A percentile compares a stretch with the other conserved stretches of the same genome.
phyloP scores from a whole-genome alignment of 140 eudicot species.

The Eryngium alpinum region DNA sequence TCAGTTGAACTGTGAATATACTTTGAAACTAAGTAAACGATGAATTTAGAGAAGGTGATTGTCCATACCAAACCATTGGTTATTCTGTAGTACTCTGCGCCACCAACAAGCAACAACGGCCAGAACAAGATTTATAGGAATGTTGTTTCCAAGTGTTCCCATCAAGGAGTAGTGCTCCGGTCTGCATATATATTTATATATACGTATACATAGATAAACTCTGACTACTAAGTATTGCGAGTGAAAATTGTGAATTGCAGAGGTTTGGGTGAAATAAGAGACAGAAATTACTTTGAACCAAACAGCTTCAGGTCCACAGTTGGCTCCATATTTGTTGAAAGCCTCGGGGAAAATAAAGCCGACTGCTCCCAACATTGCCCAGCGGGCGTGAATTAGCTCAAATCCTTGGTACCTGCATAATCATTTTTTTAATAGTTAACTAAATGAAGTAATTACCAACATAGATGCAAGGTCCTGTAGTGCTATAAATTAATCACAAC shows the following conservation, averaged over 20 bases:
- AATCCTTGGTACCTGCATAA: conserved; percentile 81
- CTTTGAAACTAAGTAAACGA: background rate
- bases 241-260: background rate
- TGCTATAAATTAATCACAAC: too few species aligned
- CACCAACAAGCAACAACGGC: conserved; percentile 94
- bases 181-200: conserved; percentile 49
- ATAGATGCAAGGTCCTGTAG: too few species aligned
- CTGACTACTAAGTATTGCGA: too few species aligned
- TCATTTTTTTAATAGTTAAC: background rate
- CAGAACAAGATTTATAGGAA: conserved; percentile 72
- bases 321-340: conserved; percentile 89
- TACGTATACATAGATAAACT: too few species aligned
- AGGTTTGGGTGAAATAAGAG: background rate
- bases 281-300: conserved; percentile 73
- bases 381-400: conserved; percentile 84
- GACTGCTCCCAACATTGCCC: conserved; percentile 99
- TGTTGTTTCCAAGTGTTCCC: conserved; percentile 98
- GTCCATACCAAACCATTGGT: conserved; percentile 83
- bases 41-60: background rate
- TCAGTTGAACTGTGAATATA: background rate
- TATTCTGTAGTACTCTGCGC: conserved; percentile 96
- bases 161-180: conserved; percentile 90
- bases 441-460: too few species aligned
- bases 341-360: conserved; percentile 95
- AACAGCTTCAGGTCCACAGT: conserved; percentile 99